Evolutionary conservation across 2,329 filamentous ascomycete genomes (phyloP).

Genomic region (Ilyonectria destructans): DNA sequence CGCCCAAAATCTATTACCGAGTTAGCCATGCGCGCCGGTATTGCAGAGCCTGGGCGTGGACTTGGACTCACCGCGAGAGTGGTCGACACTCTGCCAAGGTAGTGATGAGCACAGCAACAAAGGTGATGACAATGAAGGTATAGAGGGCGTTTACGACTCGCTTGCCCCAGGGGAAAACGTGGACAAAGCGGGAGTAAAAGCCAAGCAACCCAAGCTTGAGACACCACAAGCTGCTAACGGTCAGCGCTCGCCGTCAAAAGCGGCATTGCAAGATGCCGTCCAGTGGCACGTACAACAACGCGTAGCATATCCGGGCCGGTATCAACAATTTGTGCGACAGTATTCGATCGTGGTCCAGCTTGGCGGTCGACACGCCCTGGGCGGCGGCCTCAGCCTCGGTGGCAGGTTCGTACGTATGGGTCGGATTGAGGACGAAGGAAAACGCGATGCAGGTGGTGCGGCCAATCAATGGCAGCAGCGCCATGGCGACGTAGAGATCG

Average conservation of each 20-base stretch:
- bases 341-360: slow-evolving; percentile 41
- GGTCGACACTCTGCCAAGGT: slow-evolving; percentile 51
- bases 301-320: slow-evolving; percentile 50
- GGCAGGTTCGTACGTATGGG: slow-evolving; percentile 44
- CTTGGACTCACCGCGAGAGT: slow-evolving; percentile 40
- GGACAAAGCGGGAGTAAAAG: slow-evolving; percentile 53
- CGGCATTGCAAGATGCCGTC: not conserved
- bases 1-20: slow-evolving; percentile 38
- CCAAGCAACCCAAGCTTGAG: slow-evolving; percentile 51
- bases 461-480: slow-evolving; percentile 50
- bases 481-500: slow-evolving; percentile 53
- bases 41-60: not conserved
- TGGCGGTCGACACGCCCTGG: slow-evolving; percentile 30
- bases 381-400: slow-evolving; percentile 42
- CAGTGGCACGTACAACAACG: slow-evolving; percentile 48
- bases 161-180: slow-evolving; percentile 46
- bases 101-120: slow-evolving; percentile 48
- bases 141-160: slow-evolving; percentile 41
- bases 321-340: slow-evolving; percentile 50
- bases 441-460: slow-evolving; percentile 46
- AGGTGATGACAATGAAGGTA: slow-evolving; percentile 49
- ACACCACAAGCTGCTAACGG: slow-evolving; percentile 47
- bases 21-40: not conserved
- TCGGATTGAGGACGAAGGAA: slow-evolving; percentile 49
- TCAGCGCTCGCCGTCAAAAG: slow-evolving; percentile 10